A percentile compares a stretch with the other conserved stretches of the same genome.
Evolutionary conservation across 805 yeast species (phyloP).

Genomic region (Schizosaccharomyces japonicus): DNA sequence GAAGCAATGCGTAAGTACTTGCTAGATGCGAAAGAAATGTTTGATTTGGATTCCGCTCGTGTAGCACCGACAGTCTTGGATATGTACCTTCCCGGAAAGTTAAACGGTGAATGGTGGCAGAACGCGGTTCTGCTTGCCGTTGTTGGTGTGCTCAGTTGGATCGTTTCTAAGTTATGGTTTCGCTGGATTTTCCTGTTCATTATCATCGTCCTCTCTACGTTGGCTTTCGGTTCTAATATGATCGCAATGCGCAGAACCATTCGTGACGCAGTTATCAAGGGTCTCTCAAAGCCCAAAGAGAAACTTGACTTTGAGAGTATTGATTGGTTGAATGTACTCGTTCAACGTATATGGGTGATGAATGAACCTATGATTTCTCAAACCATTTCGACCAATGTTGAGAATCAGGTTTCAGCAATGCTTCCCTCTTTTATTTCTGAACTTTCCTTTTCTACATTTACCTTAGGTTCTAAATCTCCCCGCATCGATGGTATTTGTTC

Average conservation of each 20-base stretch:
- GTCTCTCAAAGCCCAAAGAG: slow-evolving; percentile 41
- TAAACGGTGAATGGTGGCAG: slow-evolving; percentile 89
- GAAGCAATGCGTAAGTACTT: not conserved
- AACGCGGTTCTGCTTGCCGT: slow-evolving; percentile 45
- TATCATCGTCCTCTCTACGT: not conserved
- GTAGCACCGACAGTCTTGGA: not conserved
- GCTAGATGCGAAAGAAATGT: not conserved
- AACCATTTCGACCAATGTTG: slow-evolving; percentile 63
- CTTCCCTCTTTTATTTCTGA: slow-evolving; percentile 70
- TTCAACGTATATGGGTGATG: slow-evolving; percentile 77
- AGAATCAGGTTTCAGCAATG: slow-evolving; percentile 48
- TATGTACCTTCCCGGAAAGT: not conserved
- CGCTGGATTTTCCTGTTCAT: not conserved
- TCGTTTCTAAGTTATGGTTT: slow-evolving; percentile 52
- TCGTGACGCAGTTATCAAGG: not conserved
- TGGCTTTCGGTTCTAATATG: not conserved
- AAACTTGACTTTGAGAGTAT: slow-evolving; percentile 80
- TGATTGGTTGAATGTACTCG: slow-evolving; percentile 82
- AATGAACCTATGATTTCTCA: slow-evolving; percentile 76
- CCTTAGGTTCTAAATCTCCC: slow-evolving; percentile 89
- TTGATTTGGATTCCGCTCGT: not conserved
- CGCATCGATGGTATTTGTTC: slow-evolving; percentile 78
- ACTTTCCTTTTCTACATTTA: slow-evolving; percentile 65
- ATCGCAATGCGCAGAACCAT: not conserved
- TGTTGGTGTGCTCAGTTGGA: slow-evolving; percentile 52